A percentile compares a stretch with the other conserved stretches of the same genome.
Evolutionary conservation across 495 filamentous ascomycete genomes (phyloP).

Genomic region (Saxophila tyrrhenica): DNA sequence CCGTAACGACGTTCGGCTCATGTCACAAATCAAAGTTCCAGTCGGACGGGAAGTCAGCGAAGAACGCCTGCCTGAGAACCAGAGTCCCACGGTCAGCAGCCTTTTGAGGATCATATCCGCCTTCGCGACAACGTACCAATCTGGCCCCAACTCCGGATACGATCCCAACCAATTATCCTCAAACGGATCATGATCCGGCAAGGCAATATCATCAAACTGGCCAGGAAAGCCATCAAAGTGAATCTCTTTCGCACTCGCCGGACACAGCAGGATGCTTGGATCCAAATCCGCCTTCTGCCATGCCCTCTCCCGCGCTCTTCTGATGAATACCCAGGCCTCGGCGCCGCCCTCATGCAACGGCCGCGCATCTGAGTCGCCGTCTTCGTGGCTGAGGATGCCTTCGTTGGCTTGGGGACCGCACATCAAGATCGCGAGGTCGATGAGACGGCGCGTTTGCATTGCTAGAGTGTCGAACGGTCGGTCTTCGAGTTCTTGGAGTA

Average conservation of each 20-base stretch:
- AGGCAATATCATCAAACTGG: not conserved
- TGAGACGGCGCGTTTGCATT: not conserved
- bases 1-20: not conserved
- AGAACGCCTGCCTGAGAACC: not conserved
- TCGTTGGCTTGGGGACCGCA: not conserved
- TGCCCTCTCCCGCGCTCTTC: not conserved
- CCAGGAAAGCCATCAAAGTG: not conserved
- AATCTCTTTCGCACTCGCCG: not conserved
- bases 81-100: too few relatives aligned
- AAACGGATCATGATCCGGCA: not conserved
- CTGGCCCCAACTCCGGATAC: not conserved
- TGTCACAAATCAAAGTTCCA: not conserved
- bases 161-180: not conserved
- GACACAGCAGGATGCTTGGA: not conserved
- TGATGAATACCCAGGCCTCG: not conserved
- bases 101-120: too few relatives aligned
- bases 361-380: not conserved
- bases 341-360: not conserved
- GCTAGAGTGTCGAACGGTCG: not conserved
- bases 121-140: not conserved
- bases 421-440: not conserved
- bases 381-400: not conserved
- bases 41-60: not conserved
- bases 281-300: not conserved
- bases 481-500: not conserved